A percentile compares a stretch with the other conserved stretches of the same genome.
These are phyloP conservation scores for Pichia sorboxylosa DNA, from an alignment of 1,139 yeast species.

Conservation along the genomic window DNA sequence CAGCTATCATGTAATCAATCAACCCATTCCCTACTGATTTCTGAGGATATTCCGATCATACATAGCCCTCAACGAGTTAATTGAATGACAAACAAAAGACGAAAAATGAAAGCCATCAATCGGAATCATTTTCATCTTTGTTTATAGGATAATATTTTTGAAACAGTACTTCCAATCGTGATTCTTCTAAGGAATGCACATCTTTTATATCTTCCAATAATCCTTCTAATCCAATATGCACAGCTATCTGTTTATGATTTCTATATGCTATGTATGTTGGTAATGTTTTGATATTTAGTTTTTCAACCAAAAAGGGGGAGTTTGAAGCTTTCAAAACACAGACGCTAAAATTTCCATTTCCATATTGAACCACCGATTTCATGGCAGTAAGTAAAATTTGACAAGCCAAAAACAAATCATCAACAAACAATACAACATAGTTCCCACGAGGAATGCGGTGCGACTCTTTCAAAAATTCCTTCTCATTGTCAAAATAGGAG, in stretches of 20 bases:
- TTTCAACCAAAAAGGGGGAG: slow-evolving; percentile 62
- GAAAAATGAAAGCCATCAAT: too few relatives aligned
- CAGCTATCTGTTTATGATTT: slow-evolving; percentile 44
- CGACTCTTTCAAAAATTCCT: slow-evolving; percentile 30
- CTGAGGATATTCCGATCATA: background rate
- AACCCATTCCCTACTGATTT: too few relatives aligned
- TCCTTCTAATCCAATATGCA: slow-evolving; percentile 59
- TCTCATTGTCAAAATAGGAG: slow-evolving; percentile 40
- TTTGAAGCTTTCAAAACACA: slow-evolving; percentile 31
- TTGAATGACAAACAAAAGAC: too few relatives aligned
- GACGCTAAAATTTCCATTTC: slow-evolving; percentile 2
- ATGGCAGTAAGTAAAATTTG: slow-evolving; percentile 42
- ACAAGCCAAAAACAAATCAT: slow-evolving; percentile 52
- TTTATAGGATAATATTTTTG: background rate
- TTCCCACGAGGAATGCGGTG: slow-evolving; percentile 25
- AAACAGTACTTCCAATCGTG: background rate
- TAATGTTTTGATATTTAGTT: slow-evolving; percentile 49
- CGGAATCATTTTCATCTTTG: too few relatives aligned
- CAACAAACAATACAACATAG: slow-evolving; percentile 56
- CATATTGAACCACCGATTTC: background rate
- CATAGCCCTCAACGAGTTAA: too few relatives aligned
- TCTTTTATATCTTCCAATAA: slow-evolving; percentile 32
- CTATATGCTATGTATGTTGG: slow-evolving; percentile 62
- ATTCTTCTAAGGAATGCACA: background rate
- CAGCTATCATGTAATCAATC: too few relatives aligned